These are phyloP conservation scores for Drosera capensis DNA, from an alignment of 148 eudicot genomes.

Conservation along the genomic window DNA sequence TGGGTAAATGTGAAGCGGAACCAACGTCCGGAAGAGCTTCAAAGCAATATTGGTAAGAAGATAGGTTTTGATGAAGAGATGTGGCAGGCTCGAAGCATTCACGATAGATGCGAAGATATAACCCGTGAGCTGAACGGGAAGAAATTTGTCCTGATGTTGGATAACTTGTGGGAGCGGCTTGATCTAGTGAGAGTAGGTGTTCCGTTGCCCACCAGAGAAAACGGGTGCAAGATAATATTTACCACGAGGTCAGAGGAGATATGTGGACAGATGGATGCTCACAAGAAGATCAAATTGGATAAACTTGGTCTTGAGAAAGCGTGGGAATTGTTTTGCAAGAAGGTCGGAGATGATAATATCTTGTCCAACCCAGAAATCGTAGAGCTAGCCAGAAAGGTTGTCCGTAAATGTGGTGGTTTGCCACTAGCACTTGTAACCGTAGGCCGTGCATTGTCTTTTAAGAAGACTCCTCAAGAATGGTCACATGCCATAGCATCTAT, in stretches of 20 bases:
- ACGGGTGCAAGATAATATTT: conserved; percentile 25
- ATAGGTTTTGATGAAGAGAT: background rate
- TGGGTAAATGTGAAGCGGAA: too few species aligned
- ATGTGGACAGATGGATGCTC: conserved; percentile 36
- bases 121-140: conserved; percentile 18
- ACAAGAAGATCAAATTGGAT: conserved; percentile 22
- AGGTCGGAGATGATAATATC: conserved; percentile 12
- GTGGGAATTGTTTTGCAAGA: conserved; percentile 24
- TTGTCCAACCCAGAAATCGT: conserved; percentile 5
- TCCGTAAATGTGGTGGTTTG: conserved; percentile 27
- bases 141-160: conserved; percentile 28
- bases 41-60: conserved; percentile 14
- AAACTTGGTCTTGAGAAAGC: conserved; percentile 19
- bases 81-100: conserved; percentile 21
- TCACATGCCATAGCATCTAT: conserved; percentile 17
- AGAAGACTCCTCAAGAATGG: conserved; percentile 29
- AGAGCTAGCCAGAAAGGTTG: conserved; percentile 14
- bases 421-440: conserved; percentile 34
- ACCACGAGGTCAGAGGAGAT: conserved; percentile 29
- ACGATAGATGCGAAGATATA: conserved; percentile 11
- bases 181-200: conserved; percentile 28
- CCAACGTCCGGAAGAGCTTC: too few species aligned
- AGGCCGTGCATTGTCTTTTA: conserved; percentile 34
- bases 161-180: conserved; percentile 33
- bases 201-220: conserved; percentile 19